Conservation (phyloP, 2,329 filamentous ascomycete genomes). For the Botrytis cinerea region DNA sequence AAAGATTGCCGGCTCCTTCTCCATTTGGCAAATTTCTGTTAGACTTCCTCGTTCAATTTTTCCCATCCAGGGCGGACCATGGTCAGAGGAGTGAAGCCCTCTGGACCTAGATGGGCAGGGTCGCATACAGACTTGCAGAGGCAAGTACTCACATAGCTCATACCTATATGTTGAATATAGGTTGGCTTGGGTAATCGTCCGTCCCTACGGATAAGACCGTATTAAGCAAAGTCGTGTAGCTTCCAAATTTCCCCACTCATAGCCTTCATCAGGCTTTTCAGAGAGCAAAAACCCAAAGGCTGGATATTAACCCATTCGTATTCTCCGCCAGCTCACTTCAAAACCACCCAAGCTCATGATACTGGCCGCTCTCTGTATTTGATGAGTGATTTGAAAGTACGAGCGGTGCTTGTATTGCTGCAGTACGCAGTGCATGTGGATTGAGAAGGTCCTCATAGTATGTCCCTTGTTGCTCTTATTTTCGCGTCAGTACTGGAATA, state of each 20-base stretch:
- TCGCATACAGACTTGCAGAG: neutral
- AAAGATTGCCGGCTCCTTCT: neutral
- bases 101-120: neutral
- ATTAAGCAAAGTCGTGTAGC: neutral
- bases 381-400: conserved; percentile 43
- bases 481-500: too few species aligned
- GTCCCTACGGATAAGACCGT: neutral
- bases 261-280: neutral
- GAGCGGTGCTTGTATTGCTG: conserved; percentile 47
- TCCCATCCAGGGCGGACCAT: neutral
- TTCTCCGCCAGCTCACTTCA: neutral
- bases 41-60: neutral
- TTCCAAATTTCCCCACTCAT: neutral
- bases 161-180: neutral
- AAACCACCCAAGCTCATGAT: neutral
- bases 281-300: neutral
- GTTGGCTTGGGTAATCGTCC: neutral
- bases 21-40: neutral
- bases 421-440: conserved; percentile 50
- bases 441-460: conserved; percentile 31
- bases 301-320: neutral
- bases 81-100: neutral
- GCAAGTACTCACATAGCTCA: neutral
- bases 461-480: neutral
- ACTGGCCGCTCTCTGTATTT: conserved; percentile 42